Conservation (phyloP, 2,329 filamentous ascomycete species). For the Xylaria sp. region DNA sequence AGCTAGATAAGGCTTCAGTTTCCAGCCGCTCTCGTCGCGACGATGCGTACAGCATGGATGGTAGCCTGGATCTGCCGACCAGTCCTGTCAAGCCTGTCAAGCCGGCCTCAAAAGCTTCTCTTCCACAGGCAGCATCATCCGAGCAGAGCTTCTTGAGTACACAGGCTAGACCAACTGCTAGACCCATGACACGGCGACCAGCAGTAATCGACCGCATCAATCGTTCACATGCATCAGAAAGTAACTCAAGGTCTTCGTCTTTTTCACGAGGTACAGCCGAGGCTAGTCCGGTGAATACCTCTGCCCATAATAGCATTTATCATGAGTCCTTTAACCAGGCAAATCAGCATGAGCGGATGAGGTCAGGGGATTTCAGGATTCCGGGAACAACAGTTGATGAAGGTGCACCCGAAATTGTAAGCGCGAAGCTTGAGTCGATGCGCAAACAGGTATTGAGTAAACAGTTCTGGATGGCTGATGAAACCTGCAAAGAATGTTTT, state of each 20-base stretch:
- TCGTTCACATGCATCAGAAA: conserved; percentile 56
- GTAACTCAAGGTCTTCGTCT: conserved; percentile 67
- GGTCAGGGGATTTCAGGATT: conserved; percentile 61
- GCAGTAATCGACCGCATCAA: conserved; percentile 67
- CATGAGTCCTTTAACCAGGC: conserved; percentile 66
- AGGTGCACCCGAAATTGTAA: conserved; percentile 68
- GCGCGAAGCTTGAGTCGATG: conserved; percentile 74
- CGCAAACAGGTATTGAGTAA: conserved; percentile 89
- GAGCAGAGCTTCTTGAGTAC: conserved; percentile 47
- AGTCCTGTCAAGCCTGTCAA: conserved; percentile 54
- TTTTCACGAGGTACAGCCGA: conserved; percentile 66
- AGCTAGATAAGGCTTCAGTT: conserved; percentile 46
- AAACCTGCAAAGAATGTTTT: conserved; percentile 97
- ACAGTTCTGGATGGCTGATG: conserved; percentile 99
- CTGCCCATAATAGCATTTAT: conserved; percentile 67
- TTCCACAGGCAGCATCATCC: conserved; percentile 48
- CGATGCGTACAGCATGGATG: conserved; percentile 58
- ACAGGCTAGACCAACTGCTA: conserved; percentile 45
- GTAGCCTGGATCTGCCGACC: conserved; percentile 55
- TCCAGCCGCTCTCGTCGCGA: conserved; percentile 53
- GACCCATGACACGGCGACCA: conserved; percentile 56
- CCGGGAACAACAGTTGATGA: conserved; percentile 67
- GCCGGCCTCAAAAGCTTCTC: conserved; percentile 40
- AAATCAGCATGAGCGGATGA: conserved; percentile 56
- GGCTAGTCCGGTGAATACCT: conserved; percentile 66